Base-by-base conservation (phyloP, 139 green algal species). In the Tetratostichococcus sp. region DNA sequence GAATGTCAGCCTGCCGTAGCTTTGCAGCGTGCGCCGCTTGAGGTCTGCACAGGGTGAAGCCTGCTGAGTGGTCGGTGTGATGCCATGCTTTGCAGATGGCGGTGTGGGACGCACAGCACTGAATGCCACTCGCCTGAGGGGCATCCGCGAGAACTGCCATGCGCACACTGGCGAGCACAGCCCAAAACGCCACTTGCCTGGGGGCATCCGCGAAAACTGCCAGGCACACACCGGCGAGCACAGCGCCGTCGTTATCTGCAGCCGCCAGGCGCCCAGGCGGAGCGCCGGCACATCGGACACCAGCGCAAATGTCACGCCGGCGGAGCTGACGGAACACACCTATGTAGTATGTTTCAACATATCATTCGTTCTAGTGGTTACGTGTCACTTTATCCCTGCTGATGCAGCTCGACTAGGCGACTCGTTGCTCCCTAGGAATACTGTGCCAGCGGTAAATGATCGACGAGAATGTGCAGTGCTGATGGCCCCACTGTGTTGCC, bases 171-270 rank as follows among this genome's bases (percentile, higher is more conserved):
- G 65, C 65, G 26, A n/a, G n/a, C n/a, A n/a, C n/a, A n/a, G n/a
- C n/a, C n/a, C n/a, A n/a, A n/a, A n/a, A n/a, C n/a, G n/a, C n/a
- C n/a, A n/a, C 23, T 57, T 35, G 32, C 31, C 23, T 71, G 67
- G 32, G 32, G 31, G 16, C 31, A 50, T 31, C 31, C 31, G 30
- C 31, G 22, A 2, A 35, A 70, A 34, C 30, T 35, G 65, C 65
- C 31, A 35, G 19, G 26, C 65, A 26, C 30, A 35, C 19, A 70
- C 14, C 5, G 30, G 65, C 65, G 26, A 71, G 31, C 67, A 71
- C 67, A 39, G 67, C 67, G 33, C 32, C 32, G 67, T 43, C 32
- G 67, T 71, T 4, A 71, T 35, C 33, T 57, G 31, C 67, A 71
- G 67, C 33, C 67, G 8, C 67, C 67, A 71, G 4, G 67, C 31